Evolutionary conservation across 306 rosid species (phyloP).

Genomic region (Oxytropis ochrocephala): DNA sequence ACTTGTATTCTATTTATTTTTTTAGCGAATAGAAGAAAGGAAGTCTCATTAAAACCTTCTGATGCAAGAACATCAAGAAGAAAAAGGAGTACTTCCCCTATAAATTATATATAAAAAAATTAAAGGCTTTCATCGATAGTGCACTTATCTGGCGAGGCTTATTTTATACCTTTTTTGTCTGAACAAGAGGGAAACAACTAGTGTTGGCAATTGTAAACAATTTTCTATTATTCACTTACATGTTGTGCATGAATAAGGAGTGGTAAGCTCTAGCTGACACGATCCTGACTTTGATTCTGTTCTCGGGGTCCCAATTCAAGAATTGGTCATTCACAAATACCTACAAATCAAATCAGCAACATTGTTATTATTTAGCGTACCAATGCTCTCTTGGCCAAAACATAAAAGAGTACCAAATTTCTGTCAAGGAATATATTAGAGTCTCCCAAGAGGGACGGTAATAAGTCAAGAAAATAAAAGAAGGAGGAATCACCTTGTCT

Average conservation of each 20-base stretch:
- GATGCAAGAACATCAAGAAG: too few species aligned
- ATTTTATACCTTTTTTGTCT: constrained; percentile 22
- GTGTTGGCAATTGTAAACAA: constrained; percentile 15
- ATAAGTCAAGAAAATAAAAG: too few species aligned
- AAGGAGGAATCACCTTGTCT: constrained; percentile 79
- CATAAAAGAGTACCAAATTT: too few species aligned
- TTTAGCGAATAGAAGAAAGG: too few species aligned
- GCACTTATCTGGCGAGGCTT: constrained; percentile 35
- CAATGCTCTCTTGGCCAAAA: too few species aligned
- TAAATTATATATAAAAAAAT: neutral
- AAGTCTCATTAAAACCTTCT: too few species aligned
- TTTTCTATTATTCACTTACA: constrained; percentile 53
- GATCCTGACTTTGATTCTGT: constrained; percentile 79
- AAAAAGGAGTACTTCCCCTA: too few species aligned
- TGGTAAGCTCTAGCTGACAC: constrained; percentile 94
- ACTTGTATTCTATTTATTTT: constrained; percentile 46
- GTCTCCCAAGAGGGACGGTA: too few species aligned
- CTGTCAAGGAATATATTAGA: too few species aligned
- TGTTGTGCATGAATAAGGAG: constrained; percentile 95
- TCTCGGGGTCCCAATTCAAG: constrained; percentile 83
- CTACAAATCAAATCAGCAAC: constrained; percentile 24
- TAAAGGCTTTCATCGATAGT: constrained; percentile 29
- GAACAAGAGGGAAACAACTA: constrained; percentile 23
- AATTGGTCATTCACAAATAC: constrained; percentile 93
- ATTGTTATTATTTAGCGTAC: neutral